Percentiles rank a stretch among this genome's conserved stretches.
These are phyloP conservation scores for Heterobasidion parviporum DNA, from an alignment of 1,284 basidiomycete genomes.

Conservation along the genomic window DNA sequence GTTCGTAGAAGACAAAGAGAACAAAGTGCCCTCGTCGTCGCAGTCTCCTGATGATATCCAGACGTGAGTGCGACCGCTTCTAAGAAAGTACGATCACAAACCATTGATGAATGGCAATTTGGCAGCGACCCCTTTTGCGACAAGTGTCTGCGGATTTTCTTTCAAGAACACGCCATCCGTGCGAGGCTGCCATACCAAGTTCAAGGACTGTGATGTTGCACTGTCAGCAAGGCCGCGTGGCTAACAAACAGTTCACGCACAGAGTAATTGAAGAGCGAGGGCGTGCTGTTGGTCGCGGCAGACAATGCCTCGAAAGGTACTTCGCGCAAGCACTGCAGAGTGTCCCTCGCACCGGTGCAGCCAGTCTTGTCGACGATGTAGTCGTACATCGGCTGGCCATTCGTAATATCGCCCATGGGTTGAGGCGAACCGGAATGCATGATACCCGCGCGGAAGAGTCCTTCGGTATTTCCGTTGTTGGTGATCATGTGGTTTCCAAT, in stretches of 20 bases:
- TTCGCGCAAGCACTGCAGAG: slow-evolving; percentile 30
- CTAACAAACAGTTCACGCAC: background rate
- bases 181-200: slow-evolving; percentile 18
- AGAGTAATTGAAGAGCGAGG: slow-evolving; percentile 9
- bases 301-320: slow-evolving; percentile 21
- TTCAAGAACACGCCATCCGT: slow-evolving; percentile 21
- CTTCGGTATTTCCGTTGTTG: background rate
- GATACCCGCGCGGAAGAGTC: background rate
- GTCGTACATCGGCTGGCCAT: slow-evolving; percentile 23
- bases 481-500: background rate
- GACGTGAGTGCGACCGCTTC: too few relatives aligned
- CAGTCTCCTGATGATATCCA: background rate
- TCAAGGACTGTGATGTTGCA: slow-evolving; percentile 7
- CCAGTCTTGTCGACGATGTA: slow-evolving; percentile 20
- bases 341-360: slow-evolving; percentile 22
- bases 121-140: slow-evolving; percentile 13
- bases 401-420: slow-evolving; percentile 19
- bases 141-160: slow-evolving; percentile 13
- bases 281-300: slow-evolving; percentile 18
- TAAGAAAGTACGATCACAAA: background rate
- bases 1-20: slow-evolving; percentile 2
- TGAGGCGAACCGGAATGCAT: slow-evolving; percentile 21
- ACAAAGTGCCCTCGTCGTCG: background rate
- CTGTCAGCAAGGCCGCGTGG: background rate
- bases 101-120: slow-evolving; percentile 21